phyloP scores from a whole-genome alignment of 1,284 basidiomycete species.

The Tilletia caries region DNA sequence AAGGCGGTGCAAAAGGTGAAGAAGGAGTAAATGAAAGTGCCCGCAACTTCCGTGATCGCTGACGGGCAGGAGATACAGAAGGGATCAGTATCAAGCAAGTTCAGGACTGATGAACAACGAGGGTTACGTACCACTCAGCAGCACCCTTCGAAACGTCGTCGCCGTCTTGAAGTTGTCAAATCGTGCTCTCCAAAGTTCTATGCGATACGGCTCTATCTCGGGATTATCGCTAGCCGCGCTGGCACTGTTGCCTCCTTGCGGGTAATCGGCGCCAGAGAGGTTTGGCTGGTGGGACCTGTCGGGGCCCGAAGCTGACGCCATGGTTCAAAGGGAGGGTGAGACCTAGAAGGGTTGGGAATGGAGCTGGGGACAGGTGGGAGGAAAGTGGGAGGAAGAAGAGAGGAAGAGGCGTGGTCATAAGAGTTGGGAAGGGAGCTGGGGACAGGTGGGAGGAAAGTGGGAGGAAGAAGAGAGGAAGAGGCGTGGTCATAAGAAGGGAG shows the following conservation, averaged over 20 bases:
- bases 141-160: not conserved
- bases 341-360: not conserved
- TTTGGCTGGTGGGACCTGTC: not conserved
- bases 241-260: not conserved
- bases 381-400: not conserved
- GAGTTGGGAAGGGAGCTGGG: not conserved
- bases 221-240: too few relatives aligned
- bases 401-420: too few relatives aligned
- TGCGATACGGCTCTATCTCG: constrained; percentile 1
- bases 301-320: not conserved
- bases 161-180: constrained; percentile 8
- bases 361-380: not conserved
- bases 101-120: too few relatives aligned
- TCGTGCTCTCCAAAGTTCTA: constrained; percentile 1
- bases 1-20: not conserved
- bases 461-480: too few relatives aligned
- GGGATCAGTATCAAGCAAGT: too few relatives aligned
- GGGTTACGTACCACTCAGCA: too few relatives aligned
- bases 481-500: too few relatives aligned
- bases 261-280: not conserved
- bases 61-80: too few relatives aligned
- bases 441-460: not conserved
- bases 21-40: not conserved
- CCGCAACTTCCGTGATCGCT: not conserved
- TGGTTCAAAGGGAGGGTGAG: not conserved